These are phyloP conservation scores for Filosporella fistucella DNA, from an alignment of 495 filamentous ascomycete species.

Conservation along the genomic window DNA sequence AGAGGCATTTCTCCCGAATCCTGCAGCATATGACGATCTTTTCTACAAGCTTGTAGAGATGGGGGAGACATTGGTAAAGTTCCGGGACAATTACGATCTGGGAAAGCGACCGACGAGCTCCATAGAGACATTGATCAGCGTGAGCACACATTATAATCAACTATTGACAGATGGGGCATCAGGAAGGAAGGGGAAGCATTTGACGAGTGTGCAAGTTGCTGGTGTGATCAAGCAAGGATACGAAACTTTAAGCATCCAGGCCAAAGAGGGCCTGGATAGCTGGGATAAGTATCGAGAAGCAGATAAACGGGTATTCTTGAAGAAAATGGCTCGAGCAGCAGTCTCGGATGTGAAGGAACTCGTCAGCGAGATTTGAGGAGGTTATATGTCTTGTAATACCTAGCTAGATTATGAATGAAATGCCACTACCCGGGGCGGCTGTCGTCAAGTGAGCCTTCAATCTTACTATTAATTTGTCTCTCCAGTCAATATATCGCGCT, in stretches of 20 bases:
- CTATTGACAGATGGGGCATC: constrained; percentile 62
- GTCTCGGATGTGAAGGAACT: constrained; percentile 59
- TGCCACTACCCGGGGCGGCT: too few relatives aligned
- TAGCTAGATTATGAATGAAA: not conserved
- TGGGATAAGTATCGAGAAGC: constrained; percentile 77
- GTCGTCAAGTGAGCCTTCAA: too few relatives aligned
- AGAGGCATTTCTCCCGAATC: constrained; percentile 88
- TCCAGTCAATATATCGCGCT: too few relatives aligned
- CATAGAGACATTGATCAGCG: constrained; percentile 78
- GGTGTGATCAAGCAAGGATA: constrained; percentile 94
- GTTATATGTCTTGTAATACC: not conserved
- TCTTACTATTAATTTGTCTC: too few relatives aligned
- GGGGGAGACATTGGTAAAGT: constrained; percentile 78
- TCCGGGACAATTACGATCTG: constrained; percentile 69
- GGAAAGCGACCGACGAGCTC: constrained; percentile 51
- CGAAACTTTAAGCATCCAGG: constrained; percentile 84
- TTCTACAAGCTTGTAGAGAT: constrained; percentile 98
- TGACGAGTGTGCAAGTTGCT: constrained; percentile 80
- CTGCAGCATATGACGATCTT: constrained; percentile 86
- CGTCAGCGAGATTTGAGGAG: constrained; percentile 25
- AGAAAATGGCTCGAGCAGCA: constrained; percentile 75
- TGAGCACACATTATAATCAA: constrained; percentile 81
- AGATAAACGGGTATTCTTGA: constrained; percentile 72
- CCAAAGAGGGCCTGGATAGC: constrained; percentile 73
- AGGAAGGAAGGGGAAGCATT: constrained; percentile 47